phyloP scores from a whole-genome alignment of 192 early-diverging fungal species.

The Backusella liffmaniae region DNA sequence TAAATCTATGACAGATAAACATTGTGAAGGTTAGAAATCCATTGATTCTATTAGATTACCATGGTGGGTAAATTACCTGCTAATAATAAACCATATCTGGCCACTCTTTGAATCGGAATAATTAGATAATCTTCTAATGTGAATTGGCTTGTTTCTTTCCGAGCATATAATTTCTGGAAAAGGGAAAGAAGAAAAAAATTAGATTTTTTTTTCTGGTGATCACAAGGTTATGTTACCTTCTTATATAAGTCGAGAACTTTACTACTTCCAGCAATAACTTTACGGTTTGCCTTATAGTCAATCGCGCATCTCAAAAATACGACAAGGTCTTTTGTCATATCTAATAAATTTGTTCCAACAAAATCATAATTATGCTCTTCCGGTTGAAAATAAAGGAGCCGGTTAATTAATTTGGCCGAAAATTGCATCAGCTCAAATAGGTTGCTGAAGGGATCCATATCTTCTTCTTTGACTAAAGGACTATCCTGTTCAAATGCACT shows the following conservation, averaged over 20 bases:
- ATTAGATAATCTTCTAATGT: conserved; percentile 69
- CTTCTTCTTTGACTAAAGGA: conserved; percentile 10
- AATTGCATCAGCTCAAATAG: conserved; percentile 15
- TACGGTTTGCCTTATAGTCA: conserved; percentile 27
- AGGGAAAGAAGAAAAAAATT: background rate
- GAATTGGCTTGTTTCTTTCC: conserved; percentile 52
- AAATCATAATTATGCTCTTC: background rate
- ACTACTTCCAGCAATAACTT: conserved; percentile 15
- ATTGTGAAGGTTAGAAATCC: background rate
- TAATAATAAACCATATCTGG: conserved; percentile 68
- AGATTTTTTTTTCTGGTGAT: background rate
- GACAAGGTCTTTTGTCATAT: conserved; percentile 3
- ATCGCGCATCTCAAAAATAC: conserved; percentile 17
- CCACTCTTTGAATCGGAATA: conserved; percentile 75
- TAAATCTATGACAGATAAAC: conserved; percentile 17
- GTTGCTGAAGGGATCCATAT: conserved; percentile 14
- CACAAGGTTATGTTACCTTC: background rate
- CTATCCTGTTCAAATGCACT: conserved; percentile 7
- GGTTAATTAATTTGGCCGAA: conserved; percentile 10
- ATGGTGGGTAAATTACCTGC: conserved; percentile 28
- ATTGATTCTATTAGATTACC: no score
- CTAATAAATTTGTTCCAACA: conserved; percentile 15
- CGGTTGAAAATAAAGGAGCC: background rate
- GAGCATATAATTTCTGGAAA: conserved; percentile 24
- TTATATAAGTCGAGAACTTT: conserved; percentile 27